Base-by-base conservation (phyloP, 2,329 filamentous ascomycete genomes). In the Beauveria sp. region DNA sequence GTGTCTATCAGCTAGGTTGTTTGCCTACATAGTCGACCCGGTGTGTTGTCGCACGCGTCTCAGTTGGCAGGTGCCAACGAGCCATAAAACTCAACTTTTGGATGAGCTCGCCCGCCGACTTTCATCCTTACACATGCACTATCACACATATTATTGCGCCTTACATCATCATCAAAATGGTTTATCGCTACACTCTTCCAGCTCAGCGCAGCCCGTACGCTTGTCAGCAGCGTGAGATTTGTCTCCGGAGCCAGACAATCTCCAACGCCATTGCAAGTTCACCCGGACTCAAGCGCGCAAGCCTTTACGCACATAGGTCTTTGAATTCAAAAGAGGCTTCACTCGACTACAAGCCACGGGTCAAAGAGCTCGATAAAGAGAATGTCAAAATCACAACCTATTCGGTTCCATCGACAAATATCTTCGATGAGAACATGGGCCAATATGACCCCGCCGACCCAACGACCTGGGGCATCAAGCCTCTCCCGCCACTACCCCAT, bases 401-500 rank as follows among this genome's bases (percentile, higher is more conserved):
- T 38, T 38, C 46, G 18, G 40, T 42, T 4, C 16, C 34, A 20
- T n/a, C 60, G 16, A 45, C 38, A n/a, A 40, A 47, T 20, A 3
- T 9, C 24, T 20, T 52, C 12, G 54, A 62, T 10, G 42, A 59
- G 8, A 40, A 45, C 54, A 30, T 5, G 2, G 24, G 26, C 38
- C 55, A 55, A 5, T 60, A 57, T 43, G 65, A 65, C 42, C 54
- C 55, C 26, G 24, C 40, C 6, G 55, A 64, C 18, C 56, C 60
- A 6, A 62, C 47, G 16, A 62, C 60, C n/a, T 66, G 66, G 63
- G 61, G 58, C 14, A 14, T 58, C 24, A 63, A 55, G 22, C 34
- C 64, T 22, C 63, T 62, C 7, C 54, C 63, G 1, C 65, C 62
- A 51, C 54, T 67, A 18, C 63, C 65, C 2, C 43, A 57, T n/a